phyloP scores from a whole-genome alignment of 805 yeast genomes.

The Pichia heedii region DNA sequence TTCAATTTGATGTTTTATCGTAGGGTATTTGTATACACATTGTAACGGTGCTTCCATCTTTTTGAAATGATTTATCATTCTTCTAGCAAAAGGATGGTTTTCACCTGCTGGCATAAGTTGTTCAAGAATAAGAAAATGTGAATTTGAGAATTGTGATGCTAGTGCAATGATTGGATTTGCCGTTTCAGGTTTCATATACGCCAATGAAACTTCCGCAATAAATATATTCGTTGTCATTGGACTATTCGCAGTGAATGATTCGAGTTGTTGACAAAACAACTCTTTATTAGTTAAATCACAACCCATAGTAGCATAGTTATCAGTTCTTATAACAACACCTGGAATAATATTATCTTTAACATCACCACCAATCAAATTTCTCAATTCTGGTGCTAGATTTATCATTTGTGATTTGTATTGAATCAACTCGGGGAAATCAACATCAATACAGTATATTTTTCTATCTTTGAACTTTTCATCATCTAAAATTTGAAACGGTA shows the following conservation, averaged over 20 bases:
- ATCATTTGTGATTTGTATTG: conserved; percentile 47
- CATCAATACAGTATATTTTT: conserved; percentile 47
- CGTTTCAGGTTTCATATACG: conserved; percentile 61
- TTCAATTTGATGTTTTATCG: conserved; percentile 35
- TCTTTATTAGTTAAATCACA: conserved; percentile 52
- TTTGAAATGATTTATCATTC: conserved; percentile 65
- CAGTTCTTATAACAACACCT: conserved; percentile 29
- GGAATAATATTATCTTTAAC: background rate
- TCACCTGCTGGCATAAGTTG: conserved; percentile 61
- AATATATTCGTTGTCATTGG: conserved; percentile 41
- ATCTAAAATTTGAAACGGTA: conserved; percentile 42
- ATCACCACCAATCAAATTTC: conserved; percentile 34
- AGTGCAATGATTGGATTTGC: conserved; percentile 54
- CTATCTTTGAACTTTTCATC: conserved; percentile 12
- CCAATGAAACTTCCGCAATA: conserved; percentile 75
- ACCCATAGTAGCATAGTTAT: conserved; percentile 47
- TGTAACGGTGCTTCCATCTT: conserved; percentile 60
- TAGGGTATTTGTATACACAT: conserved; percentile 52
- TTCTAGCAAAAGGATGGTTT: conserved; percentile 58
- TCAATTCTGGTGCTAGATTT: conserved; percentile 36
- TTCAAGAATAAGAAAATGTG: conserved; percentile 61
- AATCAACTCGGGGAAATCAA: conserved; percentile 68
- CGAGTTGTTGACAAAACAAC: conserved; percentile 29
- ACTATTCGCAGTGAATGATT: conserved; percentile 18
- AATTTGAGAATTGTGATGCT: conserved; percentile 35